Evolutionary conservation across 805 yeast species (phyloP), one percentile per base, ranked within the genome.

Genomic region (Kregervanrija delftensis): DNA sequence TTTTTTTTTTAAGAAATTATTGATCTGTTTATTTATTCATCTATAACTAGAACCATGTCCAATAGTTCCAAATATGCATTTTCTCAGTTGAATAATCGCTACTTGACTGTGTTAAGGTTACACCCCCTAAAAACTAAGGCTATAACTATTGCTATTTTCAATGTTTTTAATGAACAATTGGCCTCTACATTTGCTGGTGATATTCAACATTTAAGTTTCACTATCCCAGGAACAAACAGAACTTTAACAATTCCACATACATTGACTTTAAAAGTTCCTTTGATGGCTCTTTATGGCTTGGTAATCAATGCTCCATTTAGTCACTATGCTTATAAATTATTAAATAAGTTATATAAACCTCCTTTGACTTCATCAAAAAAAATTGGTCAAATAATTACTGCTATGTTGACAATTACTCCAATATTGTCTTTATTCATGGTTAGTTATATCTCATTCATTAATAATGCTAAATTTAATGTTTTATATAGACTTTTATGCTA

Each of bases 111-210:
- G 32, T 57, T 81, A 35, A 53, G 60, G 8, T 67, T 63, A 45
- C 66, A 77, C 48, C 88, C 88, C 1, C 59, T 81, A 11, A 58
- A 76, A 39, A 80, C 86, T 40, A 81, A 81, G 55, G 67, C 81
- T 1, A 49, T 74, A 14, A 81, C 86, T 0, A 71, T 80, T 2
- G 82, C 77, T 0, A 55, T 73, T 1, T 63, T 81, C n/a, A 74
- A 75, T 8, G 68, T 76, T 0, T 62, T 81, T 38, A 80, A 79
- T 51, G 88, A 81, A 56, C 61, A 72, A 34, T 67, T 81, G 12
- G 82, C 86, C 0, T 67, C 79, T 3, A 47, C 63, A 0, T 53
- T 75, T 11, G 70, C 85, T 2, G 68, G 72, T 35, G 82, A 79
- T 42, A 60, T 63, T 49, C 35, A 41, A 10, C 14, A 35, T 3